phyloP scores from a whole-genome alignment of 2,329 filamentous ascomycete species.

The Botrytis galanthina region DNA sequence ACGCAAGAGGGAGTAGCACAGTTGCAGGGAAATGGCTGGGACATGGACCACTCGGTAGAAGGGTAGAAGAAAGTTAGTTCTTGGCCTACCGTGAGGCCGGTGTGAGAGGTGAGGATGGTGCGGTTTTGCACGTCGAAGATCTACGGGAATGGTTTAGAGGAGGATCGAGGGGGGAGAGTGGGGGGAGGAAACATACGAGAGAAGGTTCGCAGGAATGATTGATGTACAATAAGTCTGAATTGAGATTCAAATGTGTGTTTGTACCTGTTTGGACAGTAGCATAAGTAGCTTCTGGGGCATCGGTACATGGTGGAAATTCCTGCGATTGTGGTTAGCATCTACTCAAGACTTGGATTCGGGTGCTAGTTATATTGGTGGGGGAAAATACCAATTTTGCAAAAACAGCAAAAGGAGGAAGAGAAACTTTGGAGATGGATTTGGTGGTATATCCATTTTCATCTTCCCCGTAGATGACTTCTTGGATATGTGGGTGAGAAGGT shows the following conservation, averaged over 20 bases:
- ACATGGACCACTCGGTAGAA: slow-evolving; percentile 73
- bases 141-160: slow-evolving; percentile 38
- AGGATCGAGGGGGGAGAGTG: too few relatives aligned
- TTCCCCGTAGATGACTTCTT: slow-evolving; percentile 53
- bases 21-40: slow-evolving; percentile 66
- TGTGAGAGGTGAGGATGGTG: slow-evolving; percentile 57
- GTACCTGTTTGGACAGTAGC: slow-evolving; percentile 61
- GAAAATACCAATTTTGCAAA: slow-evolving; percentile 57
- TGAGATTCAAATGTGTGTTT: slow-evolving; percentile 58
- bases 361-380: background rate
- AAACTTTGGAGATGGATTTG: slow-evolving; percentile 56
- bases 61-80: slow-evolving; percentile 74
- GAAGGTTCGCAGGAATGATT: slow-evolving; percentile 68
- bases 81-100: slow-evolving; percentile 53
- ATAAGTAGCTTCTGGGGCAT: slow-evolving; percentile 56
- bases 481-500: slow-evolving; percentile 58
- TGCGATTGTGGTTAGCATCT: background rate
- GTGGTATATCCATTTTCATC: slow-evolving; percentile 51
- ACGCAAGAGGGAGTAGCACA: slow-evolving; percentile 58
- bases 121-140: slow-evolving; percentile 59
- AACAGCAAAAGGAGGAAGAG: slow-evolving; percentile 59
- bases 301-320: slow-evolving; percentile 59
- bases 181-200: slow-evolving; percentile 49
- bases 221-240: slow-evolving; percentile 65
- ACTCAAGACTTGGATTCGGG: background rate